phyloP scores from a whole-genome alignment of 331 rosid species.

The Cydonia oblonga region DNA sequence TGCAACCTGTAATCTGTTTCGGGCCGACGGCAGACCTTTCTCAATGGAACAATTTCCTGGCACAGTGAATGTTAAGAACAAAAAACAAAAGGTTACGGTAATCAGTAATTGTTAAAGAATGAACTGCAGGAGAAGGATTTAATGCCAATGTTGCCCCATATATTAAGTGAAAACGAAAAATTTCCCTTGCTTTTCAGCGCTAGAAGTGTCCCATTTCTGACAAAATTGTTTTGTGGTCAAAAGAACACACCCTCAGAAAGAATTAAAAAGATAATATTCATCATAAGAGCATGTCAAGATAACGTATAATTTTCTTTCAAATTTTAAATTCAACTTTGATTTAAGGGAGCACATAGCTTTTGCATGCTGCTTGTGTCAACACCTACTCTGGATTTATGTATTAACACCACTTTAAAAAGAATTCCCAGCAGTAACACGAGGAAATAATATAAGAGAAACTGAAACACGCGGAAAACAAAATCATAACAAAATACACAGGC shows the following conservation, averaged over 20 bases:
- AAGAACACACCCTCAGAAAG: not conserved
- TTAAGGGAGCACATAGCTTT: not conserved
- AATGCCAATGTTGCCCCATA: not conserved
- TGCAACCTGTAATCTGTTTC: conserved; percentile 89
- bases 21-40: conserved; percentile 92
- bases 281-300: not conserved
- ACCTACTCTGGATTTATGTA: not conserved
- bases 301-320: not conserved
- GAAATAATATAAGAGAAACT: not conserved
- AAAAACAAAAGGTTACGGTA: not conserved
- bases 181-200: not conserved
- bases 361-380: not conserved
- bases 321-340: too few species aligned
- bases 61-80: not conserved
- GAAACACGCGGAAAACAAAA: not conserved
- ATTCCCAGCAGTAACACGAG: not conserved
- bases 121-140: not conserved
- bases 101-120: not conserved
- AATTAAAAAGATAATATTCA: not conserved
- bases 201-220: not conserved
- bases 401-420: not conserved
- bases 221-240: not conserved
- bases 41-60: conserved; percentile 89
- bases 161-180: not conserved
- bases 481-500: not conserved